Base-by-base conservation (phyloP, 1,284 basidiomycete genomes). In the Papiliotrema nemorosa region DNA sequence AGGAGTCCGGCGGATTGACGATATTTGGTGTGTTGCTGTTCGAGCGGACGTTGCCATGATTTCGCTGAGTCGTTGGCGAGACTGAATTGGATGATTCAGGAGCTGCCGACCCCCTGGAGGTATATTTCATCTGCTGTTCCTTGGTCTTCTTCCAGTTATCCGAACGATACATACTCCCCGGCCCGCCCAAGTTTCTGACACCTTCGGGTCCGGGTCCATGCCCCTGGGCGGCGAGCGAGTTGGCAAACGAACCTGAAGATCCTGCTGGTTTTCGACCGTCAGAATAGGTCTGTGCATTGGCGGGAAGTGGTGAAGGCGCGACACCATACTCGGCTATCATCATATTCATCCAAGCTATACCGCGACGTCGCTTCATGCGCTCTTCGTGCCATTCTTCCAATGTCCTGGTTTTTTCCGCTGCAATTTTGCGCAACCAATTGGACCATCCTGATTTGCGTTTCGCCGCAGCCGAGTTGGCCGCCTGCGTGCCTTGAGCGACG, bases 321-420 rank as follows among this genome's bases (percentile, higher is more conserved):
- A 55, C 48, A n/a, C 58, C 58, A 42, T 52, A 60, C 38, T 57
- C 50, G n/a, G 42, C 49, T 33, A 60, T 60, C 55, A 57, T 54
- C 34, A 47, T 45, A 21, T 56, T 46, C 58, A 57, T 57, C 58
- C 58, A 60, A 3, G 38, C 51, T n/a, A 50, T 55, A 7, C 58
- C 58, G 37, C 53, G 34, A 29, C 58, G 43, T n/a, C 55, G 24
- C 40, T 54, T 49, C 21, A 55, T 54, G 12, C 53, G 40, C 33
- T 52, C 47, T 25, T 57, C 52, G 27, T 60, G 42, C 58, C 58
- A 60, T 35, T 57, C 44, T 37, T 54, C 52, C 16, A 52, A 21
- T 13, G 58, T 60, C 12, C 58, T 43, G 7, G 52, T 22, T n/a
- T 54, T 50, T 33, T 60, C 55, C 6, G 49, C 50, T 2, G 58